Conservation (phyloP, 768 basidiomycete genomes). For the Tylopilus sp. region DNA sequence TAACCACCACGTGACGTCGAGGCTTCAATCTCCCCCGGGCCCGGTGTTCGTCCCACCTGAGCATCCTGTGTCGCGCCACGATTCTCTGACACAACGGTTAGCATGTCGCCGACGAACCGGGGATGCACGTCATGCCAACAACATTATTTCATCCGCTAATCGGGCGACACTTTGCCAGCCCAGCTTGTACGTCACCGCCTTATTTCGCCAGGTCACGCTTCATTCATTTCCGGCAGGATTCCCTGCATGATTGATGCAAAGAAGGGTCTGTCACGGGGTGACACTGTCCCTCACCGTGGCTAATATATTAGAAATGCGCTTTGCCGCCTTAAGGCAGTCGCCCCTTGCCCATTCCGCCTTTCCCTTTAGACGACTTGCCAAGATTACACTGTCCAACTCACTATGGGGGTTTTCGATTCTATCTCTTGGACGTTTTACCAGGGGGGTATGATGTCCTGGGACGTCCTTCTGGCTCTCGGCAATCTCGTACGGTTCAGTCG, state of each 20-base stretch:
- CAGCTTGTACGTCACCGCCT: background rate
- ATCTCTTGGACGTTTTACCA: constrained; percentile 10
- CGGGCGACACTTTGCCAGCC: too few species aligned
- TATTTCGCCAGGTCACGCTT: background rate
- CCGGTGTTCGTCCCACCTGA: background rate
- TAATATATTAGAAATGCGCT: constrained; percentile 15
- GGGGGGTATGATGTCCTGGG: constrained; percentile 16
- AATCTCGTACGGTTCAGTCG: constrained; percentile 21
- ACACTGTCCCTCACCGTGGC: too few species aligned
- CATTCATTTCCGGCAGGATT: background rate
- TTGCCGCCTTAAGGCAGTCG: too few species aligned
- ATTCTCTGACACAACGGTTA: background rate
- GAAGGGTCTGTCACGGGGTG: background rate
- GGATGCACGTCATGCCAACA: background rate
- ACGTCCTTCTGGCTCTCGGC: constrained; percentile 16
- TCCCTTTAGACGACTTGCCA: background rate
- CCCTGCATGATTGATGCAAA: background rate
- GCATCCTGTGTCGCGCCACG: background rate
- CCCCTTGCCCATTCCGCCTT: background rate
- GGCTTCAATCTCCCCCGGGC: background rate
- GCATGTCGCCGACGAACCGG: background rate
- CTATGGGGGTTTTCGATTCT: constrained; percentile 13
- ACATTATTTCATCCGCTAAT: background rate
- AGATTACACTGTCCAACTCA: too few species aligned
- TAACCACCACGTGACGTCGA: background rate